Evolutionary conservation across 2,329 filamentous ascomycete genomes (phyloP), one percentile per base, ranked within the genome.

Genomic region (Ophiostoma montium): DNA sequence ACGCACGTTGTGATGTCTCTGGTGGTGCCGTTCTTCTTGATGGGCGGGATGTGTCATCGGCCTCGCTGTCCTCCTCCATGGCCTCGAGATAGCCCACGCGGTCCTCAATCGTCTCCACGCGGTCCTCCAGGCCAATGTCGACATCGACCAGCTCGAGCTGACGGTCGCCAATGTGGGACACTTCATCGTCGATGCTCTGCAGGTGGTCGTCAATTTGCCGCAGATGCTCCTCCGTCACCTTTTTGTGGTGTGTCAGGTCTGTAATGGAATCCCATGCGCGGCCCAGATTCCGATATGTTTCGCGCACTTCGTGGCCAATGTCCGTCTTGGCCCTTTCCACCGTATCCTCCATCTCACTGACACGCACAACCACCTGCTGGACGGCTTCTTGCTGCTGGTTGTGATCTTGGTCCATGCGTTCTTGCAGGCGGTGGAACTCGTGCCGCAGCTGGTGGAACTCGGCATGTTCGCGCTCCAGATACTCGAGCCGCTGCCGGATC

Each of bases 241-340:
- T 60, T 57, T 58, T 66, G 58, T 57, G 61, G 35, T 59, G 62
- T 50, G 70, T 66, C 27, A 74, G 57, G 50, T 71, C 66, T 38
- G 68, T 63, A 16, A 75, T 68, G 3, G 70, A 67, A 49, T 70
- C 64, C 73, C 75, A 79, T 31, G 73, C 68, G 15, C 71, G 69
- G 52, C 67, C 68, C 30, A 78, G 68, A 51, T 76, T 75, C 11
- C 68, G 67, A 57, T 76, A 78, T 15, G 72, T 67, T n/a, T 64
- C 67, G 54, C 72, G 75, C 51, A 77, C 67, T 47, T 78, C 72
- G 36, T 69, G 64, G 32, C 66, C 62, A n/a, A 67, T 63, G 23
- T 79, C 75, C 21, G 69, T 69, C 52, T 64, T 70, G 57, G 65
- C 71, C 55, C 63, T 71, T 52, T 79, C 75, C 8, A 76, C 63